phyloP scores from a whole-genome alignment of 495 filamentous ascomycete species.

The Trichoderma erinaceum region DNA sequence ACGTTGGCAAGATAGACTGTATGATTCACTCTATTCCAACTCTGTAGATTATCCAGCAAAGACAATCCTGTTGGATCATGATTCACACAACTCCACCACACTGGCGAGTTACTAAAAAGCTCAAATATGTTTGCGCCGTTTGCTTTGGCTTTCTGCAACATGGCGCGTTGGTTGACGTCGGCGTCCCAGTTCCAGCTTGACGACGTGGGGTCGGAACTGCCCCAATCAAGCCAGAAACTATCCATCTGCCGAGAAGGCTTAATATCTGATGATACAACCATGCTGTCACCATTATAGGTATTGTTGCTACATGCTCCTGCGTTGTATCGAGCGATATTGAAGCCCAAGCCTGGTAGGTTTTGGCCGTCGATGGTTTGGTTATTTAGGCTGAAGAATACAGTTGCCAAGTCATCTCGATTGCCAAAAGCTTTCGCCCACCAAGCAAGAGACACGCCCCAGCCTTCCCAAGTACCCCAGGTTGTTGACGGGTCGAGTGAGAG shows the following conservation, averaged over 20 bases:
- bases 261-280: conserved; percentile 32
- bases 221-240: conserved; percentile 34
- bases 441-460: conserved; percentile 36
- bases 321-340: conserved; percentile 37
- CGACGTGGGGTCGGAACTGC: conserved; percentile 23
- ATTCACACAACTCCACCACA: conserved; percentile 30
- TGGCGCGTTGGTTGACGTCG: conserved; percentile 28
- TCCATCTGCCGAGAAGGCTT: conserved; percentile 31
- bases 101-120: conserved; percentile 36
- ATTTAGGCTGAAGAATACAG: conserved; percentile 31
- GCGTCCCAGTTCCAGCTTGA: conserved; percentile 30
- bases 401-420: conserved; percentile 29
- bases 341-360: conserved; percentile 31
- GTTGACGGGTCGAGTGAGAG: conserved; percentile 22
- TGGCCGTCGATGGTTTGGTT: conserved; percentile 21
- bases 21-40: conserved; percentile 33
- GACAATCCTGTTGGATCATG: conserved; percentile 7
- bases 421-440: conserved; percentile 38
- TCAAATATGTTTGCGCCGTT: conserved; percentile 32
- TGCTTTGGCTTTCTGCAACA: conserved; percentile 30
- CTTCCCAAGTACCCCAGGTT: conserved; percentile 36
- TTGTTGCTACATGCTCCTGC: conserved; percentile 33
- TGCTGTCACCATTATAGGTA: conserved; percentile 27
- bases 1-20: conserved; percentile 36
- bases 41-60: conserved; percentile 31